phyloP scores from a whole-genome alignment of 768 basidiomycete genomes.

The Mrakia hoshinonis region DNA sequence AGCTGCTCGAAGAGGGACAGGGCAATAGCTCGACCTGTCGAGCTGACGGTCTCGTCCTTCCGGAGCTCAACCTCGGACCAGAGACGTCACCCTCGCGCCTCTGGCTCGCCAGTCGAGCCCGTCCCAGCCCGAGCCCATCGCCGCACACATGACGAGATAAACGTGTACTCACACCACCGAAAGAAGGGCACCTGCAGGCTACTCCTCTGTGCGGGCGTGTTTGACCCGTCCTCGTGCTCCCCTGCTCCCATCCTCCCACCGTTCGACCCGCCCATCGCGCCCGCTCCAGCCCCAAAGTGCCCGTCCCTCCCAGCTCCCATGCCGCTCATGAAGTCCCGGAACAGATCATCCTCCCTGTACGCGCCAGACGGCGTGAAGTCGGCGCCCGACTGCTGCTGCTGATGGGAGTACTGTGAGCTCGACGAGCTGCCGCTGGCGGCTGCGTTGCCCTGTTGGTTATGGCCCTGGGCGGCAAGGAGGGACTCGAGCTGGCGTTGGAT shows the following conservation, averaged over 20 bases:
- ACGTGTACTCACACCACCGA: conserved; percentile 7
- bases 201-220: neutral
- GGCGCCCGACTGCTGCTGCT: neutral
- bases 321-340: neutral
- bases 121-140: neutral
- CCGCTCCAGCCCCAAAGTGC: neutral
- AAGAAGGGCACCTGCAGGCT: conserved; percentile 28
- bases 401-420: neutral
- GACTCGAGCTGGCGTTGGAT: conserved; percentile 1
- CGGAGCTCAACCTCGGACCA: no score
- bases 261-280: neutral
- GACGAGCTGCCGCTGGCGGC: neutral
- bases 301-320: neutral
- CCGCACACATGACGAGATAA: no score
- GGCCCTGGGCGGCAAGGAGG: neutral
- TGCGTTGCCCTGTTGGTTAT: neutral
- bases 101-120: neutral
- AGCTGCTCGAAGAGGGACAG: neutral
- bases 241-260: neutral
- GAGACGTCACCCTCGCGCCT: no score
- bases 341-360: neutral
- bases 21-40: neutral
- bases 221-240: neutral
- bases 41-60: neutral
- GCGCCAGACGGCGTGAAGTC: neutral